Evolutionary conservation across 2,329 filamentous ascomycete species (phyloP), one percentile per base, ranked within the genome.

Genomic region (Elsinoe perseae): DNA sequence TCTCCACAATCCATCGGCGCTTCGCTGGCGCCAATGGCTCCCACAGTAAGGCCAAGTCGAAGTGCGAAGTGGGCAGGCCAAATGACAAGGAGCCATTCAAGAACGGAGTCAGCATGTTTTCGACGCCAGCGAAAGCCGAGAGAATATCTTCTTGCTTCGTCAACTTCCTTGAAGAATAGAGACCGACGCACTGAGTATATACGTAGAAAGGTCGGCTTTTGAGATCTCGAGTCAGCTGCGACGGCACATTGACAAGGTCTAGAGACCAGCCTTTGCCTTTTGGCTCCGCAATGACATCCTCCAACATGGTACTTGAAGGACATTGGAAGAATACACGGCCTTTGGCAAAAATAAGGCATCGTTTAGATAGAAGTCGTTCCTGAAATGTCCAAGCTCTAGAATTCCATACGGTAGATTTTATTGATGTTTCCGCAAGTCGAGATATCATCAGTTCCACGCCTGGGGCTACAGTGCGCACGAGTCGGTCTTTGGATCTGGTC

Each of bases 381-480:
- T 73, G 70, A 54, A 71, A 72, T 1, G 70, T 73, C 71, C 71
- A 73, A 0, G 67, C 70, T 36, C 72, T 64, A 1, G 62, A 64
- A 55, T 69, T 70, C 67, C 70, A 72, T 23, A 56, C 63, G 4
- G 68, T 68, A 9, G 56, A 46, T 3, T 56, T 50, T 9, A 69
- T 63, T 30, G 57, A 20, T 5, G 57, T 56, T 38, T 68, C 61
- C 21, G 55, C 56, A 5, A 62, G 61, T 12, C 58, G 60, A n/a
- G 50, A 64, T 32, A 63, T 60, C 63, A 61, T 64, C 3, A 62
- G 55, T 5, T 56, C 58, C 12, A 64, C 56, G 4, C 61, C 63
- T 42, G 59, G 50, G 3, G 50, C 38, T 46, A 61, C 58, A 25
- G 60, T 54, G 25, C 54, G 52, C 14, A 54, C 56, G 32, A 57